Percentiles rank a stretch among this genome's conserved stretches.
These are phyloP conservation scores for Myriangium duriaei DNA, from an alignment of 2,329 filamentous ascomycete species.

Conservation along the genomic window DNA sequence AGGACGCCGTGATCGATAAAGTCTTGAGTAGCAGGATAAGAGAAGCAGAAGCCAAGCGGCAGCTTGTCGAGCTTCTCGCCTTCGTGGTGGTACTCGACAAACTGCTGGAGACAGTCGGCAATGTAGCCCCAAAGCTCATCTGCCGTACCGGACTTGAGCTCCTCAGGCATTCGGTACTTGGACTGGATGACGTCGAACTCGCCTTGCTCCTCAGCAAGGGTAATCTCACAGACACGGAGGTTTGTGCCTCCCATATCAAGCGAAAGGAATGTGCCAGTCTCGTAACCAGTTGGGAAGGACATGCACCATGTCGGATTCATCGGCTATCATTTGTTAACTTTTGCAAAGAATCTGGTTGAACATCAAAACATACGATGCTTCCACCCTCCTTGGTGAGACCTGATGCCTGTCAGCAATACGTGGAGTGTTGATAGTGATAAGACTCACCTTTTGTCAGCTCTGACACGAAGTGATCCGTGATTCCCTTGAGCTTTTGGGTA, in stretches of 20 bases:
- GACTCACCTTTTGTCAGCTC: slow-evolving; percentile 69
- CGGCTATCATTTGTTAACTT: slow-evolving; percentile 41
- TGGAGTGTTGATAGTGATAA: slow-evolving; percentile 7
- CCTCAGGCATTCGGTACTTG: slow-evolving; percentile 89
- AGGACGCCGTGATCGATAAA: slow-evolving; percentile 87
- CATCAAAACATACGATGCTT: slow-evolving; percentile 62
- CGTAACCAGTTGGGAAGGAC: slow-evolving; percentile 72
- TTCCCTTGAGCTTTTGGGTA: slow-evolving; percentile 68
- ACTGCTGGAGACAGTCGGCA: slow-evolving; percentile 81
- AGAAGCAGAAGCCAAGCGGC: slow-evolving; percentile 90
- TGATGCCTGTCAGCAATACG: slow-evolving; percentile 36
- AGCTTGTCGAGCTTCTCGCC: slow-evolving; percentile 51
- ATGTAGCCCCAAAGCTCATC: slow-evolving; percentile 93
- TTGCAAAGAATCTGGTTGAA: not conserved
- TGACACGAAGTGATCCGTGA: slow-evolving; percentile 76
- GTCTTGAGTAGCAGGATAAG: slow-evolving; percentile 84
- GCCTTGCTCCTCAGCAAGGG: slow-evolving; percentile 71
- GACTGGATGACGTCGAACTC: slow-evolving; percentile 92
- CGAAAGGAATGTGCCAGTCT: slow-evolving; percentile 77
- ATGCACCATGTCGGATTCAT: slow-evolving; percentile 99
- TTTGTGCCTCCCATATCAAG: slow-evolving; percentile 97
- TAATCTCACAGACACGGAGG: slow-evolving; percentile 86
- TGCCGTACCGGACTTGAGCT: slow-evolving; percentile 71
- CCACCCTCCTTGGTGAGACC: slow-evolving; percentile 68
- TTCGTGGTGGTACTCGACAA: slow-evolving; percentile 74